These are phyloP conservation scores for Kwoniella shandongensis DNA, from an alignment of 768 basidiomycete genomes.

Conservation along the genomic window DNA sequence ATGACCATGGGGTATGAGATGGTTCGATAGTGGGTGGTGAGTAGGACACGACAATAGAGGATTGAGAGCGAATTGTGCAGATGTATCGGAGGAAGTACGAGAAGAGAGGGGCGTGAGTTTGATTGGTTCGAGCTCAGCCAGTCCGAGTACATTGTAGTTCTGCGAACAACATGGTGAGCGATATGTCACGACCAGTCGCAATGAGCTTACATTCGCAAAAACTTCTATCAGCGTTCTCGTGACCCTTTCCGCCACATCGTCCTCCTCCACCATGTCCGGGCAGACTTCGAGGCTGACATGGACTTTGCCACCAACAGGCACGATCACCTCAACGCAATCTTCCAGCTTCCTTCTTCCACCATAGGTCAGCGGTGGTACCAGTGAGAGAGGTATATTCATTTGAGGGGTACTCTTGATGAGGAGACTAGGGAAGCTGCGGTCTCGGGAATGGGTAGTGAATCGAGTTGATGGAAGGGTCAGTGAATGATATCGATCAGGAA, in stretches of 20 bases:
- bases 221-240: background rate
- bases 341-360: conserved; percentile 28
- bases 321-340: conserved; percentile 26
- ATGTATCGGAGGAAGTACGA: background rate
- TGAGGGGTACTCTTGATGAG: conserved; percentile 24
- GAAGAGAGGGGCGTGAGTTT: background rate
- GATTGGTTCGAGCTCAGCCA: background rate
- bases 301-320: conserved; percentile 33
- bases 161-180: background rate
- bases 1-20: conserved; percentile 10
- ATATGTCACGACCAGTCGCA: too few species aligned
- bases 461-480: conserved; percentile 7
- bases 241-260: background rate
- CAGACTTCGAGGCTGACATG: conserved; percentile 17
- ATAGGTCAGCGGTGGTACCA: conserved; percentile 13
- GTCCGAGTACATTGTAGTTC: background rate
- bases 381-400: conserved; percentile 18
- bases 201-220: conserved; percentile 2
- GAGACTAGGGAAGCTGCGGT: conserved; percentile 9
- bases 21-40: conserved; percentile 6
- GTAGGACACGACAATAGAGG: conserved; percentile 17
- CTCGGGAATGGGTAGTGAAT: conserved; percentile 9
- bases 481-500: conserved; percentile 10
- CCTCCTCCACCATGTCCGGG: conserved; percentile 1
- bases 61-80: conserved; percentile 9